Conservation (phyloP, 2,329 filamentous ascomycete genomes). For the Cordyceps javanica region DNA sequence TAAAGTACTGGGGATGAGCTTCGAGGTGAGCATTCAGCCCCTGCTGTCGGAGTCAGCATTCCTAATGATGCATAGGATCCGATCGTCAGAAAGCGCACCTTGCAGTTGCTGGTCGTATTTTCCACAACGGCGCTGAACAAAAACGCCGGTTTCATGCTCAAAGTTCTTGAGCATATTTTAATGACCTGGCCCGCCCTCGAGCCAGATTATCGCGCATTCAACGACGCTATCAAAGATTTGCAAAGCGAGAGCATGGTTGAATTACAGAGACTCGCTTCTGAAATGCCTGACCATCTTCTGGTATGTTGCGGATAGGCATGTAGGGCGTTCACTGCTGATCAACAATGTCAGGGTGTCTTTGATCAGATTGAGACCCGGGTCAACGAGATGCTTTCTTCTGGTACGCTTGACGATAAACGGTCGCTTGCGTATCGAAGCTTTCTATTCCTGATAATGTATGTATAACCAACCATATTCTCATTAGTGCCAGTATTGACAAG, state of each 20-base stretch:
- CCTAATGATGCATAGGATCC: conserved; percentile 53
- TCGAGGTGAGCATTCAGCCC: conserved; percentile 45
- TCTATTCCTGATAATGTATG: conserved; percentile 82
- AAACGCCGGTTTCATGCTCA: conserved; percentile 75
- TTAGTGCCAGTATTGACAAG: conserved; percentile 11
- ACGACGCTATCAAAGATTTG: conserved; percentile 83
- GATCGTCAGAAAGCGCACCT: conserved; percentile 70
- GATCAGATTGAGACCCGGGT: conserved; percentile 80
- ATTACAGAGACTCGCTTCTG: conserved; percentile 78
- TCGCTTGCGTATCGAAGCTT: conserved; percentile 84
- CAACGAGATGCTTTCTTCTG: conserved; percentile 68
- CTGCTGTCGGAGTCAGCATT: conserved; percentile 10
- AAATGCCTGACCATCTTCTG: conserved; percentile 86
- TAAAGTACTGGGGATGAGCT: conserved; percentile 61
- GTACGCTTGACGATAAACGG: conserved; percentile 72
- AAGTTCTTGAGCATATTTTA: conserved; percentile 85
- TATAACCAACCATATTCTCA: conserved; percentile 1
- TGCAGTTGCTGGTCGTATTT: conserved; percentile 78
- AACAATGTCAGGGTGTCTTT: conserved; percentile 60
- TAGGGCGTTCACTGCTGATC: conserved; percentile 17
- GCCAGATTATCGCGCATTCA: conserved; percentile 65
- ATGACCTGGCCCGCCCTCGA: conserved; percentile 72
- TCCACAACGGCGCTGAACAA: conserved; percentile 74
- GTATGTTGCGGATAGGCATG: conserved; percentile 34
- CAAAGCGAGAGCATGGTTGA: conserved; percentile 81